Percentiles rank a stretch among this genome's conserved stretches.
These are phyloP conservation scores for Thoreauomyces humboldtii DNA, from an alignment of 192 early-diverging fungal genomes.

Conservation along the genomic window DNA sequence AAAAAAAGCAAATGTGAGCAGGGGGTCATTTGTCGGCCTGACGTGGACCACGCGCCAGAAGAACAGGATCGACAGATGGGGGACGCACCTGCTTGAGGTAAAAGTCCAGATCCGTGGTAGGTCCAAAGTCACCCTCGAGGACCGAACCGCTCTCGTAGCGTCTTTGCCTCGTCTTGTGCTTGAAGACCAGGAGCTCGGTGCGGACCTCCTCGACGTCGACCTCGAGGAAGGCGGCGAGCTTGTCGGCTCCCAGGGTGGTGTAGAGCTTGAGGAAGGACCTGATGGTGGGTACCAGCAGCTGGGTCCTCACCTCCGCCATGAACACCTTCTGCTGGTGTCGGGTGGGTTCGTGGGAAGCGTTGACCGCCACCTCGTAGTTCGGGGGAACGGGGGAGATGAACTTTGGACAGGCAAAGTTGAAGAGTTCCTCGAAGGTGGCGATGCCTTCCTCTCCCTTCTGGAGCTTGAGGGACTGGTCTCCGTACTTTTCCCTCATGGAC, in stretches of 20 bases:
- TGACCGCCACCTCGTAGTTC: conserved; percentile 69
- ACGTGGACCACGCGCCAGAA: too few relatives aligned
- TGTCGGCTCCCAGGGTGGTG: conserved; percentile 85
- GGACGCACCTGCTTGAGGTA: conserved; percentile 74
- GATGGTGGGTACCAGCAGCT: conserved; percentile 81
- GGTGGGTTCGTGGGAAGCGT: conserved; percentile 54
- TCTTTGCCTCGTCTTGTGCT: conserved; percentile 89
- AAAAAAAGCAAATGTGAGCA: conserved; percentile 63
- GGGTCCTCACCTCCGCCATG: conserved; percentile 78
- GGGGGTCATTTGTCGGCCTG: too few relatives aligned
- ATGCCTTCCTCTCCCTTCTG: conserved; percentile 86
- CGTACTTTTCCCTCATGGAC: conserved; percentile 86
- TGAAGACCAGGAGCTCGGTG: conserved; percentile 86
- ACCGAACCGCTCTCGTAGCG: conserved; percentile 80
- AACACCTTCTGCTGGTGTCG: conserved; percentile 85
- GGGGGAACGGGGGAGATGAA: conserved; percentile 90
- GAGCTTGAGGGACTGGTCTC: conserved; percentile 84
- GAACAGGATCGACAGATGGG: too few relatives aligned
- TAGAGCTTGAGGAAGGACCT: conserved; percentile 95
- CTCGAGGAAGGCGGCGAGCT: conserved; percentile 85
- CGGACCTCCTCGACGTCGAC: conserved; percentile 76
- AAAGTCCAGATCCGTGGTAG: conserved; percentile 88
- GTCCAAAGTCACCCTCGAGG: conserved; percentile 77
- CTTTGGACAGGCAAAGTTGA: conserved; percentile 87
- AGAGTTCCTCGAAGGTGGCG: conserved; percentile 83